These are phyloP conservation scores for Reticulascus tulasneorum DNA, from an alignment of 2,329 filamentous ascomycete genomes.

Conservation along the genomic window DNA sequence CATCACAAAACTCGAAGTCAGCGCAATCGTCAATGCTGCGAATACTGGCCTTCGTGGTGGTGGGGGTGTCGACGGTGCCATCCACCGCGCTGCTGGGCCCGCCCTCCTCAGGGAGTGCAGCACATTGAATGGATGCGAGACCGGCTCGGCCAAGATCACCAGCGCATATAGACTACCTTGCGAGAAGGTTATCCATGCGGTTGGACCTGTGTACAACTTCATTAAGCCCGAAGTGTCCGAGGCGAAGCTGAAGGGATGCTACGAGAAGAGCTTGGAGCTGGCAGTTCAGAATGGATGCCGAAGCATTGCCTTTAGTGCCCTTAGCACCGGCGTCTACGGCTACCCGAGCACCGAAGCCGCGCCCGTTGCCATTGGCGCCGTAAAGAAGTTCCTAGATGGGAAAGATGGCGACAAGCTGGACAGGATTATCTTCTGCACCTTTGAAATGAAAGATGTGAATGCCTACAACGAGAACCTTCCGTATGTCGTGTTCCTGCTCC, in stretches of 20 bases:
- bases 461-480: conserved; percentile 70
- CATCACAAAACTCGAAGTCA: conserved; percentile 74
- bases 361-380: conserved; percentile 59
- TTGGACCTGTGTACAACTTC: conserved; percentile 71
- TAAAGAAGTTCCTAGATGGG: conserved; percentile 51
- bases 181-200: conserved; percentile 80
- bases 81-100: conserved; percentile 77
- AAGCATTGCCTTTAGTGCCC: conserved; percentile 75
- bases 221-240: conserved; percentile 35
- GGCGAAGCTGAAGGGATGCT: conserved; percentile 57
- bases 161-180: conserved; percentile 71
- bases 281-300: conserved; percentile 63
- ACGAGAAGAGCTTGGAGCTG: conserved; percentile 66
- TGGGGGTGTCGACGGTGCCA: conserved; percentile 86
- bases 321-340: conserved; percentile 88
- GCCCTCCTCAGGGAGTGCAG: conserved; percentile 66
- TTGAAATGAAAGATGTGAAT: conserved; percentile 69
- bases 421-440: conserved; percentile 80
- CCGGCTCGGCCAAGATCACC: conserved; percentile 81
- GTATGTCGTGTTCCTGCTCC: conserved; percentile 47
- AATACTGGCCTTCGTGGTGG: conserved; percentile 76
- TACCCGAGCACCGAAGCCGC: conserved; percentile 76
- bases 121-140: conserved; percentile 66
- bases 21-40: conserved; percentile 91
- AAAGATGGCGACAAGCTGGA: conserved; percentile 52